phyloP scores from a whole-genome alignment of 345 rosid genomes.

The Microthlaspi erraticum region DNA sequence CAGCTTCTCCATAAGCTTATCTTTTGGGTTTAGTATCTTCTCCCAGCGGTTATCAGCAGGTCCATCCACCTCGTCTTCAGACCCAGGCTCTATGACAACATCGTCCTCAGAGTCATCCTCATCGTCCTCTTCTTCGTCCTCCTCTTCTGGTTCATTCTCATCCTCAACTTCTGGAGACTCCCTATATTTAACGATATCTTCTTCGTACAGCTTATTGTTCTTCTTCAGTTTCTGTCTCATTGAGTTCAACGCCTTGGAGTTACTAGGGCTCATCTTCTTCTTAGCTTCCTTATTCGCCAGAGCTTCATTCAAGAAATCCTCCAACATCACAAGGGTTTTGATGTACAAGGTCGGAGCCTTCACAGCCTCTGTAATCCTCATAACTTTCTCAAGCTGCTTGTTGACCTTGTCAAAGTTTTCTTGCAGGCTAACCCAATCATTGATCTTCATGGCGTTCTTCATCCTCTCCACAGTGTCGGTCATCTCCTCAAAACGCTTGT shows the following conservation, averaged over 20 bases:
- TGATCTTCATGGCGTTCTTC: conserved; percentile 94
- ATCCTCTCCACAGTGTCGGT: conserved; percentile 69
- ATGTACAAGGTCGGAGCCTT: conserved; percentile 73
- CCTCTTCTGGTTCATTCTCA: conserved; percentile 59
- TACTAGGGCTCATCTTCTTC: conserved; percentile 96
- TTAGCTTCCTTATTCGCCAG: conserved; percentile 92
- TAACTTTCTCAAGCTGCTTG: conserved; percentile 95
- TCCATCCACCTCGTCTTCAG: conserved; percentile 49
- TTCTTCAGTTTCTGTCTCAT: conserved; percentile 95
- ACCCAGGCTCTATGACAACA: conserved; percentile 43
- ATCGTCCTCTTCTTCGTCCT: conserved; percentile 54
- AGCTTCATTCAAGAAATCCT: conserved; percentile 82
- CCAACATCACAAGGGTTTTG: conserved; percentile 84
- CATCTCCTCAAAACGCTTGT: conserved; percentile 94
- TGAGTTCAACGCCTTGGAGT: conserved; percentile 92
- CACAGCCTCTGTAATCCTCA: conserved; percentile 80
- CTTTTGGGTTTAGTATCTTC: conserved; percentile 76
- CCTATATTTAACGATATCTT: conserved; percentile 68
- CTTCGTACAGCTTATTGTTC: conserved; percentile 86
- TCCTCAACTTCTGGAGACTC: conserved; percentile 81
- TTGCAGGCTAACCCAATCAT: conserved; percentile 90
- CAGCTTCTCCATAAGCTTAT: conserved; percentile 74
- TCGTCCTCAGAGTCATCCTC: conserved; percentile 61
- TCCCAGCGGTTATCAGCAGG: conserved; percentile 56
- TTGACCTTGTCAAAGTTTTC: conserved; percentile 91